Conservation (phyloP, 208 protist genomes). For the Angomonas ambiguus region DNA sequence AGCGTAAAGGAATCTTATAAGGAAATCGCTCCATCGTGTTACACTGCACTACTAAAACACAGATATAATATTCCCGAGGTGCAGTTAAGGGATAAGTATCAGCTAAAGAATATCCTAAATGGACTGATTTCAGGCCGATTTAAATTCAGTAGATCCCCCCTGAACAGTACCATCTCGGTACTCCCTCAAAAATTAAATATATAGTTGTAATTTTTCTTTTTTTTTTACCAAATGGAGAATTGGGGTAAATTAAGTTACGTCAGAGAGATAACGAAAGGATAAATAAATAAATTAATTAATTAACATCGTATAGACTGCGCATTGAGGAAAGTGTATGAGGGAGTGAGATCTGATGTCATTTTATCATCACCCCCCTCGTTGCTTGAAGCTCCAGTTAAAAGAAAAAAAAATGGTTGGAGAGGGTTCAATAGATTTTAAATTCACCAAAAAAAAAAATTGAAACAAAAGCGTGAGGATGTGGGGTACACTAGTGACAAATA, state of each 20-base stretch:
- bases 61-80: constrained; percentile 30
- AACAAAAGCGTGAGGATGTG: too few species aligned
- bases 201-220: background rate
- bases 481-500: too few species aligned
- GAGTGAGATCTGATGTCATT: too few species aligned
- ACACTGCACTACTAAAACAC: constrained; percentile 29
- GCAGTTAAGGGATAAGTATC: constrained; percentile 37
- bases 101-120: constrained; percentile 28
- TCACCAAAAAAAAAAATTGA: background rate
- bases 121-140: constrained; percentile 34
- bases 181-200: background rate
- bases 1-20: constrained; percentile 39
- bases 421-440: background rate
- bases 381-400: too few species aligned
- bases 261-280: too few species aligned
- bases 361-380: too few species aligned
- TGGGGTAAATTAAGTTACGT: too few species aligned
- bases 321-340: background rate
- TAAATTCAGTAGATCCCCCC: constrained; percentile 65
- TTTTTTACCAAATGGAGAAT: too few species aligned
- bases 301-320: background rate
- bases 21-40: constrained; percentile 38
- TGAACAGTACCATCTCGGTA: constrained; percentile 65
- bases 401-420: too few species aligned
- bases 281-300: too few species aligned